These are phyloP conservation scores for Pelargonium myrrhifolium DNA, from an alignment of 441 rosid genomes.

Conservation along the genomic window DNA sequence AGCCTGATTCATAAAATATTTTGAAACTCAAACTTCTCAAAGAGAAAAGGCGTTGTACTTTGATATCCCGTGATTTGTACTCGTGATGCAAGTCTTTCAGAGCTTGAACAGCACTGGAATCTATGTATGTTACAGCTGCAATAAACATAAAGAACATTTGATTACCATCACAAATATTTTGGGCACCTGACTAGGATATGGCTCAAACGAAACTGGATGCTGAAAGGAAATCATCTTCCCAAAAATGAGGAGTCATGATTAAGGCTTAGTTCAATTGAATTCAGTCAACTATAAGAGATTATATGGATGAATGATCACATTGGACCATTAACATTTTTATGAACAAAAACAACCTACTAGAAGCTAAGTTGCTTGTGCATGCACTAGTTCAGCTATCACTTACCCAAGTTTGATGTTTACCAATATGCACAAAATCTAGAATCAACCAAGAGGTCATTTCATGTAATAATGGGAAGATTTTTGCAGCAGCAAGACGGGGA, in stretches of 20 bases:
- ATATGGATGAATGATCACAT: neutral
- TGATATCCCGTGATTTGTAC: conserved; percentile 60
- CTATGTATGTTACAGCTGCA: conserved; percentile 72
- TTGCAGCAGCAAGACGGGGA: too few relatives aligned
- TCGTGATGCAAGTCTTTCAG: conserved; percentile 67
- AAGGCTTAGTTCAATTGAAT: neutral
- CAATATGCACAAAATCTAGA: too few relatives aligned
- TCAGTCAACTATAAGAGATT: neutral
- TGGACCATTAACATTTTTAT: neutral
- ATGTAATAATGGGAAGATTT: neutral
- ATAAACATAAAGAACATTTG: conserved; percentile 6
- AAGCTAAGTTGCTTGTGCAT: neutral
- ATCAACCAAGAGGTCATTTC: neutral
- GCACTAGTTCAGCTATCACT: too few relatives aligned
- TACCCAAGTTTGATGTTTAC: too few relatives aligned
- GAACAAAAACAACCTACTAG: neutral
- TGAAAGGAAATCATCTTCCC: too few relatives aligned
- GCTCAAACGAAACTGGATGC: too few relatives aligned
- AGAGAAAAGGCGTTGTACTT: conserved; percentile 29
- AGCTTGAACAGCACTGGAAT: conserved; percentile 77
- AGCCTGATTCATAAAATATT: neutral
- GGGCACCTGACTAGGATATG: too few relatives aligned
- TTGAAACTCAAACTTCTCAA: neutral
- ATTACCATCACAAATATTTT: too few relatives aligned
- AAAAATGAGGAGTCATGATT: neutral